Conservation (phyloP, 148 eudicot genomes). For the Limonium bicolor region DNA sequence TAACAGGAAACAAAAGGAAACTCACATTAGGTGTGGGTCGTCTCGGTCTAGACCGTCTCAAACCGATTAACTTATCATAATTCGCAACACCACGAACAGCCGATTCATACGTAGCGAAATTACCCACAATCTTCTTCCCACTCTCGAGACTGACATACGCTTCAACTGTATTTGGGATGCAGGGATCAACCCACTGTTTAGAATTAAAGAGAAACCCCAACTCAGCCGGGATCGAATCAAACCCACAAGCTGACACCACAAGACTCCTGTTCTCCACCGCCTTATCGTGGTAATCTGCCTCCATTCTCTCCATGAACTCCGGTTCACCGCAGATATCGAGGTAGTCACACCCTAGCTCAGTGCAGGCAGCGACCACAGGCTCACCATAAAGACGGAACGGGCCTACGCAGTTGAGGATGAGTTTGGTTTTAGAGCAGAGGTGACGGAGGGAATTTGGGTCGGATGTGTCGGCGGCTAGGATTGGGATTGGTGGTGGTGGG, state of each 20-base stretch:
- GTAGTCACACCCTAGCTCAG: slow-evolving; percentile 53
- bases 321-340: slow-evolving; percentile 80
- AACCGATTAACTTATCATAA: slow-evolving; percentile 26
- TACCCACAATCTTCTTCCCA: slow-evolving; percentile 53
- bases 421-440: slow-evolving; percentile 23
- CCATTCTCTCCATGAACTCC: slow-evolving; percentile 81
- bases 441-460: slow-evolving; percentile 27
- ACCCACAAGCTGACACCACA: slow-evolving; percentile 82
- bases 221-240: slow-evolving; percentile 84
- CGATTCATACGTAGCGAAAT: slow-evolving; percentile 64
- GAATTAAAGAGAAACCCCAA: slow-evolving; percentile 49
- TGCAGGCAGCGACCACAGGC: slow-evolving; percentile 54
- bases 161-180: slow-evolving; percentile 32
- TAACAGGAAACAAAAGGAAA: not conserved
- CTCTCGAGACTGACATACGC: slow-evolving; percentile 72
- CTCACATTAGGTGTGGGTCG: slow-evolving; percentile 22
- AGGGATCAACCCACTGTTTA: slow-evolving; percentile 32
- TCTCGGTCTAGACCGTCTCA: slow-evolving; percentile 50
- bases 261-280: slow-evolving; percentile 45
- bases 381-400: slow-evolving; percentile 59
- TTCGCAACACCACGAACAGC: slow-evolving; percentile 87
- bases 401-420: slow-evolving; percentile 75
- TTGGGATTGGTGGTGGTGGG: slow-evolving; percentile 33
- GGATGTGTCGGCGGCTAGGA: slow-evolving; percentile 43
- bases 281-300: slow-evolving; percentile 26